Base-by-base conservation (phyloP, 176 grass and related monocot genomes). In the Bonia amplexicaulis region DNA sequence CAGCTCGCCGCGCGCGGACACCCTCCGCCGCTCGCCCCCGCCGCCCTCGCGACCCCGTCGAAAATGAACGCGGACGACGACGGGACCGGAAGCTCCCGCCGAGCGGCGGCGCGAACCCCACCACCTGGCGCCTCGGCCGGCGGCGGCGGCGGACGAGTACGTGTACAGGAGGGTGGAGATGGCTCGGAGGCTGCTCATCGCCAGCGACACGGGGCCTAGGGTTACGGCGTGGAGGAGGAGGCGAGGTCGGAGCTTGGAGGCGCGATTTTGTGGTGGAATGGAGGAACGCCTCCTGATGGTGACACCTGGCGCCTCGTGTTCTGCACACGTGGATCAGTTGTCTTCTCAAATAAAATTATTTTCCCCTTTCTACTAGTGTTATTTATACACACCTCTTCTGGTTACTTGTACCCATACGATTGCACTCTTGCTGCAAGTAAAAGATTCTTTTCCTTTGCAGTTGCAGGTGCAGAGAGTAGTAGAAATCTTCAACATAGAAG, bases 1-100 rank as follows among this genome's bases (percentile, higher is more conserved):
- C 96, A 99, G 66, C 89, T 94, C 48, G 86, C 90, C 12, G 94
- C 90, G 60, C n/a, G 96, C 91, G 37, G 94, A 80, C 41, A 85
- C 94, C 83, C 81, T 90, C 89, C 91, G 89, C 54, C 85, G 86
- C 66, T 10, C 71, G 0, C 44, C 73, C 66, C 52, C 7, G 77
- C 88, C 74, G 86, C 89, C 81, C 89, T 87, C 10, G 90, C 57
- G 69, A 92, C 27, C 51, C 93, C 93, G 74, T 98, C 89, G 57
- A 98, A 70, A 20, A 93, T 83, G 84, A 95, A 87, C 2, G 84
- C 87, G 17, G 83, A 84, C 19, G 86, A 69, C 9, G 69, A 87
- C n/a, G 91, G 90, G 26, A 80, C 39, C 85, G 82, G 69, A 86
- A 86, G 66, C 78, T 73, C 44, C 86, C 57, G 68, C 29, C 70